A percentile compares a stretch with the other conserved stretches of the same genome.
Evolutionary conservation across 352 stramenopile species (phyloP).

Genomic region (Pythium brassicae): DNA sequence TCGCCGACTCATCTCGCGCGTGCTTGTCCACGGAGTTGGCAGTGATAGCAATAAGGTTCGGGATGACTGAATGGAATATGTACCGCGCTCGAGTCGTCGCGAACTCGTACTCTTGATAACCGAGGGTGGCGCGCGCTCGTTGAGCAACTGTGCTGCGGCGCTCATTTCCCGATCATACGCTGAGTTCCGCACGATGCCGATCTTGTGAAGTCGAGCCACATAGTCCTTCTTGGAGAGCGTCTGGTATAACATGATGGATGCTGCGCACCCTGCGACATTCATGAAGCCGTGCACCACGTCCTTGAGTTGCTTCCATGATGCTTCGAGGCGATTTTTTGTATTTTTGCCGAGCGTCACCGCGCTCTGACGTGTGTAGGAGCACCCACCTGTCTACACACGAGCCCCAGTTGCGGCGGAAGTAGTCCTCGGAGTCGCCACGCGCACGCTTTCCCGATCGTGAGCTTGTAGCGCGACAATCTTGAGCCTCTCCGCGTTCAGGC

Average conservation of each 20-base stretch:
- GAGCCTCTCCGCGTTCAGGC: neutral
- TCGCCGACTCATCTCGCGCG: constrained; percentile 10
- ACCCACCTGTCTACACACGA: constrained; percentile 13
- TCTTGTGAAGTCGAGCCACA: constrained; percentile 9
- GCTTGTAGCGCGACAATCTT: neutral
- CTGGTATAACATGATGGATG: constrained; percentile 11
- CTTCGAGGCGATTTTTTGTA: constrained; percentile 23
- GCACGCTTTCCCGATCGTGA: neutral
- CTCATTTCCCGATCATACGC: constrained; percentile 18
- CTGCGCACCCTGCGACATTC: no score
- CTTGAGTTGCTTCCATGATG: constrained; percentile 24
- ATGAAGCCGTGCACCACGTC: constrained; percentile 8
- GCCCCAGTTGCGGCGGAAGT: constrained; percentile 27
- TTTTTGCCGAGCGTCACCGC: constrained; percentile 19
- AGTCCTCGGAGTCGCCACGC: constrained; percentile 9
- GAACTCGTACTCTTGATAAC: constrained; percentile 14
- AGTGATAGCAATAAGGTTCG: no score
- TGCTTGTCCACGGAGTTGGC: neutral
- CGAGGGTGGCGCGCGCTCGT: constrained; percentile 19
- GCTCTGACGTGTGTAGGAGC: constrained; percentile 11
- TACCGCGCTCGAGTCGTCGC: neutral
- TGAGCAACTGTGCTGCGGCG: constrained; percentile 13
- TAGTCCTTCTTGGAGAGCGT: constrained; percentile 14
- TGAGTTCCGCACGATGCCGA: constrained; percentile 4
- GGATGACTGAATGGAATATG: no score